A percentile compares a stretch with the other conserved stretches of the same genome.
Evolutionary conservation across 495 filamentous ascomycete genomes (phyloP).

Genomic region (Penicillium egyptiacum): DNA sequence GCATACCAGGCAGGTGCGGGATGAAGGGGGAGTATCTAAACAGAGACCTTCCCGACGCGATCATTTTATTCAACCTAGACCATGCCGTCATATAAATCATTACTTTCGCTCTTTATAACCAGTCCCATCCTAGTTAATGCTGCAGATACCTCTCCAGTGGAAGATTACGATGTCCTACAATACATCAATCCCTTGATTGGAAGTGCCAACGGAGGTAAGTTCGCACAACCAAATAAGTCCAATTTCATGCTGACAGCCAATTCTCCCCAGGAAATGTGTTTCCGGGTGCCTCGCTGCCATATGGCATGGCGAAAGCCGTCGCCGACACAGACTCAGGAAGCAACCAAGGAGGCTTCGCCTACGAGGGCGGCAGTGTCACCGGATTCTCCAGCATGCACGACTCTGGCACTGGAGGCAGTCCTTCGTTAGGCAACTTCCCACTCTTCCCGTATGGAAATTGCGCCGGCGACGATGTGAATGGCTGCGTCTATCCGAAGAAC

Average conservation of each 20-base stretch:
- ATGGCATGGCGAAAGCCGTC: conserved; percentile 76
- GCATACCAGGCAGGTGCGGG: conserved; percentile 7
- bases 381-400: conserved; percentile 77
- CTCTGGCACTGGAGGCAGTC: conserved; percentile 69
- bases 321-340: conserved; percentile 64
- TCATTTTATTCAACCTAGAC: conserved; percentile 1
- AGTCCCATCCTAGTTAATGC: conserved; percentile 19
- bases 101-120: conserved; percentile 21
- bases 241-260: not conserved
- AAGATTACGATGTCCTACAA: conserved; percentile 46
- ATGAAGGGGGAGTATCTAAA: conserved; percentile 15
- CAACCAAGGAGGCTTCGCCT: conserved; percentile 74
- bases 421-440: conserved; percentile 73
- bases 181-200: conserved; percentile 61
- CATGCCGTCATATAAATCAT: conserved; percentile 16
- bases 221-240: not conserved
- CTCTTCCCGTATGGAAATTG: conserved; percentile 69
- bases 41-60: conserved; percentile 8
- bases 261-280: conserved; percentile 60
- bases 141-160: conserved; percentile 11
- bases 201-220: conserved; percentile 56
- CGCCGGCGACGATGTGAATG: conserved; percentile 60
- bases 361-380: conserved; percentile 65
- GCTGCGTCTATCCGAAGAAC: conserved; percentile 63
- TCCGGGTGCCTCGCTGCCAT: conserved; percentile 70